Conservation (phyloP, 805 yeast species). For the Wickerhamiella spandovensis region DNA sequence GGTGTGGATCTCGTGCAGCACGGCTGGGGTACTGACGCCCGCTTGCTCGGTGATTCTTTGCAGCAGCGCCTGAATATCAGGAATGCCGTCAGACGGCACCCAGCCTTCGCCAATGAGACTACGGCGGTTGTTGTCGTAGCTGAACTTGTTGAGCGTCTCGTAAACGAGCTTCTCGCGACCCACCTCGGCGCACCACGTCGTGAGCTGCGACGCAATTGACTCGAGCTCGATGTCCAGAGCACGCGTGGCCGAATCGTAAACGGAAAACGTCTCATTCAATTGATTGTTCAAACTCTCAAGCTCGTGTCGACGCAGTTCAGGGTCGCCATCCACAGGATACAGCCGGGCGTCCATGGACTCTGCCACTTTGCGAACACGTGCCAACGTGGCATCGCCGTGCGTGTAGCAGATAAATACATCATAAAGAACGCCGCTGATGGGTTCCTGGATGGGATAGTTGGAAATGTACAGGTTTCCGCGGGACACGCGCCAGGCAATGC, state of each 20-base stretch:
- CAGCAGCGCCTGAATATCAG: conserved; percentile 44
- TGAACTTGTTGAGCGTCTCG: conserved; percentile 61
- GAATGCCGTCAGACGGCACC: conserved; percentile 70
- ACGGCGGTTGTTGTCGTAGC: conserved; percentile 65
- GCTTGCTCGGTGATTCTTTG: conserved; percentile 44
- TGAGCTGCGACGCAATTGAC: conserved; percentile 60
- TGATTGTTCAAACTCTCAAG: conserved; percentile 31
- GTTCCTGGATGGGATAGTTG: conserved; percentile 55
- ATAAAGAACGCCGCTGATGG: conserved; percentile 42
- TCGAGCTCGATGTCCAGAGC: conserved; percentile 65
- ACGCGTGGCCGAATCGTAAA: conserved; percentile 45
- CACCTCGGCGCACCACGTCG: conserved; percentile 55
- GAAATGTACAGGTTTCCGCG: conserved; percentile 83
- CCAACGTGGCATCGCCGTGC: conserved; percentile 65
- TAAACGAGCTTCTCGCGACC: conserved; percentile 76
- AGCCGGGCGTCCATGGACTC: conserved; percentile 80
- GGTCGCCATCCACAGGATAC: conserved; percentile 43
- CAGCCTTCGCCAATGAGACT: conserved; percentile 95
- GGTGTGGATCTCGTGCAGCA: conserved; percentile 51
- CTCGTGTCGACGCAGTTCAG: conserved; percentile 28
- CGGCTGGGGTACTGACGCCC: conserved; percentile 30
- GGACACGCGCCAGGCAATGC: conserved; percentile 80
- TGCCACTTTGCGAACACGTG: conserved; percentile 64
- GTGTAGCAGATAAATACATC: conserved; percentile 82
- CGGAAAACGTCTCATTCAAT: conserved; percentile 44